Evolutionary conservation across 208 protist species (phyloP).

Genomic region (Acanthamoeba triangularis): DNA sequence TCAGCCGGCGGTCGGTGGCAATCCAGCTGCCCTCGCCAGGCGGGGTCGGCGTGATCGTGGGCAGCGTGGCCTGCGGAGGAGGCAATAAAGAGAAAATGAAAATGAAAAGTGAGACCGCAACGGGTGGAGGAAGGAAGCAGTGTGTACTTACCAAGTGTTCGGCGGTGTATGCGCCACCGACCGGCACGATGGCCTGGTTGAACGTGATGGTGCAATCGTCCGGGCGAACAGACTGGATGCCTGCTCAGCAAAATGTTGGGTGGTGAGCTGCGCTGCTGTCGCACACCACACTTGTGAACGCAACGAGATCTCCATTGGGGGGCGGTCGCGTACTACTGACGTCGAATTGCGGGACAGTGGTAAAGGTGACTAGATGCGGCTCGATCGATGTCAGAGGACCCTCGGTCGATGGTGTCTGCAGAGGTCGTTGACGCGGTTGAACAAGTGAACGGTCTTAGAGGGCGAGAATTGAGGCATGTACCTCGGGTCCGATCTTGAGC

Average conservation of each 20-base stretch:
- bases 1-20: neutral
- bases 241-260: neutral
- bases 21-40: neutral
- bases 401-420: slow-evolving; percentile 54
- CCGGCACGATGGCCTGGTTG: neutral
- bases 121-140: too few species aligned
- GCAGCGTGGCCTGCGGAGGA: slow-evolving; percentile 14
- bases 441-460: neutral
- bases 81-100: too few species aligned
- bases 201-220: neutral
- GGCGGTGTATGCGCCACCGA: neutral
- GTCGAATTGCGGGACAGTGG: neutral
- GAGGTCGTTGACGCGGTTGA: too few species aligned
- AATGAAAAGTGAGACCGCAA: too few species aligned
- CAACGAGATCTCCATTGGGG: neutral
- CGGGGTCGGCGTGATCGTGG: slow-evolving; percentile 12
- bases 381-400: slow-evolving; percentile 46
- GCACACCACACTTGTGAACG: neutral
- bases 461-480: neutral
- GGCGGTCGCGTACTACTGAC: neutral
- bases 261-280: neutral
- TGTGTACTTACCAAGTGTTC: neutral
- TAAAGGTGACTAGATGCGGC: slow-evolving; percentile 2
- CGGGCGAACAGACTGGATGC: neutral
- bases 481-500: slow-evolving; percentile 8